Conservation (phyloP, 495 filamentous ascomycete genomes). For the Penicillium crystallinum region DNA sequence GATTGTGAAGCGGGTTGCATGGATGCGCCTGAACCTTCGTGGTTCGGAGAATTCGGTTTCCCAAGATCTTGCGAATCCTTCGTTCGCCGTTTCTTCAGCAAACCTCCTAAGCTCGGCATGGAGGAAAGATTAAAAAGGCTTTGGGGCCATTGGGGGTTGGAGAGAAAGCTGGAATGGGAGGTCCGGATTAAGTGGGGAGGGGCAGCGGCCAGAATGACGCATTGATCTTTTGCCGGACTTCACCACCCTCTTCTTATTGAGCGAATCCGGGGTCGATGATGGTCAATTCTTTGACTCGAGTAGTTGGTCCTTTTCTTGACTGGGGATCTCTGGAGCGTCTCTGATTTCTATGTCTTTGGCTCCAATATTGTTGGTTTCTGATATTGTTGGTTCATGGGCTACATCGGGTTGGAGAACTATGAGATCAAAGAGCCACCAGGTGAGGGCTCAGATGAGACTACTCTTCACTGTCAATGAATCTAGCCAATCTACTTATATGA, state of each 20-base stretch:
- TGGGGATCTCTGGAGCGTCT: background rate
- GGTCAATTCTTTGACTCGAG: background rate
- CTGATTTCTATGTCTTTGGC: background rate
- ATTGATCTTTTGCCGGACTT: constrained; percentile 23
- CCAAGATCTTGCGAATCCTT: constrained; percentile 62
- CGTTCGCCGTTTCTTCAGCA: constrained; percentile 97
- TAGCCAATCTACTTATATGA: background rate
- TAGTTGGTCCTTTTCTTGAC: background rate
- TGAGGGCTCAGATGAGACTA: too few relatives aligned
- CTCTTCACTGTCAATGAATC: too few relatives aligned
- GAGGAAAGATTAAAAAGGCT: constrained; percentile 19
- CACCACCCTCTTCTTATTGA: background rate
- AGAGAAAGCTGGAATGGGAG: constrained; percentile 8
- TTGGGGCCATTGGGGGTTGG: constrained; percentile 4
- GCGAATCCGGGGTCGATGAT: background rate
- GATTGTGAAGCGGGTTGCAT: constrained; percentile 35
- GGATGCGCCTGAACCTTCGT: constrained; percentile 32
- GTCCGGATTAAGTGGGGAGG: constrained; percentile 25
- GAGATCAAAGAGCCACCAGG: too few relatives aligned
- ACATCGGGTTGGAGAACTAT: too few relatives aligned
- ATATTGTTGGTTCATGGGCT: background rate
- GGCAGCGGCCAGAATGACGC: constrained; percentile 27
- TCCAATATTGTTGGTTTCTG: background rate
- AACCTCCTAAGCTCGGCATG: constrained; percentile 55
- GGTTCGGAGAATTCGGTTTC: constrained; percentile 30